Evolutionary conservation across 768 basidiomycete genomes (phyloP), one percentile per base, ranked within the genome.

Genomic region (Serendipita indica): DNA sequence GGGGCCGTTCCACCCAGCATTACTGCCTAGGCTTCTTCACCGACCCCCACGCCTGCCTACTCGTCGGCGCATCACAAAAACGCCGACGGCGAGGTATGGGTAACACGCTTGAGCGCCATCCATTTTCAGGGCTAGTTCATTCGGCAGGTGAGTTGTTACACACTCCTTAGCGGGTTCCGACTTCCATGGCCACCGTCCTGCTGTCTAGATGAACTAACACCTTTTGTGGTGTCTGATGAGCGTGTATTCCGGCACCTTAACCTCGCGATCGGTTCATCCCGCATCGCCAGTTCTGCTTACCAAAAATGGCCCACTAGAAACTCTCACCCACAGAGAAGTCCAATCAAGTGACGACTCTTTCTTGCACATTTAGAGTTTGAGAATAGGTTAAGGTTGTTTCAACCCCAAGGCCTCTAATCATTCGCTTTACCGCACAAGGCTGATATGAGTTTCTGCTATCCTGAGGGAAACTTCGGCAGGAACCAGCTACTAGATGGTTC

Each of bases 401-500:
- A 78, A 80, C 83, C 84, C 77, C 82, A 83, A 84, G 81, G 81
- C 82, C 82, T 82, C 83, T 85, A 86, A 84, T 85, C 84, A 86
- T 86, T 86, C 82, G 82, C 81, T 83, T 82, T 82, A 72, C 74
- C 75, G 73, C 75, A 76, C 74, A 76, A 73, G 70, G 72, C 73
- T 72, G 75, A 75, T 73, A 71, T 68, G 75, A 78, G 77, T 74
- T 73, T 77, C 77, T 77, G 77, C 77, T 79, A 78, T 79, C 77
- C 78, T 79, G 76, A 78, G 83, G 82, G 83, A 86, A 85, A 84
- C 82, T 86, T 84, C 81, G 82, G 82, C 80, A 81, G 84, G 83
- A 86, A 86, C 83, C 83, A 86, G 84, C 83, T 84, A 86, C 83
- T 85, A 84, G 77, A 86, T 84, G 84, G 84, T 85, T 86, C 83